Evolutionary conservation across 164 flowering plant species (phyloP), one percentile per base, ranked within the genome.

Genomic region (Kalanchoe fedtschenkoi): DNA sequence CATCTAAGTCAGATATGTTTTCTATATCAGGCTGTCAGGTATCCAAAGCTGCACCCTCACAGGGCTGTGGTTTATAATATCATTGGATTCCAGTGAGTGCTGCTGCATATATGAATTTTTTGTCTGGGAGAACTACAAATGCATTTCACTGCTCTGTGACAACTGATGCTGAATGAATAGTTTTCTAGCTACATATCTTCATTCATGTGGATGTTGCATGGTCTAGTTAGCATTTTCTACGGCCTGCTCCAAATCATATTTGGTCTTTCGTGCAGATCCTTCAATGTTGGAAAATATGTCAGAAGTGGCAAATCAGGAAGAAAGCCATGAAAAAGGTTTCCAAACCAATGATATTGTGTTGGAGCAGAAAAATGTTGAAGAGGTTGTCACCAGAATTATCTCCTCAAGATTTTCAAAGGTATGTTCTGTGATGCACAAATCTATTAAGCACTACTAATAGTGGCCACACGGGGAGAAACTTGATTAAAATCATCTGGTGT

Each of bases 331-430:
- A 64, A 58, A 32, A 29, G 34, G 34, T 37, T 33, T 59, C 41
- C 68, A 66, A 17, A 65, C 39, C 35, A 11, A 19, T 41, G 60
- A 61, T 62, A 41, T 34, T 11, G 60, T 38, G 34, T 28, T 56
- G 21, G 77, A 74, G 62, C 71, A 75, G 62, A 77, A 72, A 30
- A 74, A 77, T 66, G 42, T 82, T 37, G 86, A 83, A 58, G 82
- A 65, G 17, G 63, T 65, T 65, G 80, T 89, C 56, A 47, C 21
- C 13, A 47, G 54, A 47, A 47, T 77, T 62, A 53, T 88, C 58
- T 70, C 79, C 1, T 75, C 83, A 65, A 82, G 77, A 43, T 83
- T 79, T 67, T 58, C 83, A 2, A 71, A 85, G 91, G 97, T 70
- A 70, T 35, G 42, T 44, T 69, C 16, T 32, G 37, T 42, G 65